Conservation (phyloP, 495 filamentous ascomycete genomes). For the Penicillium coprophilum region DNA sequence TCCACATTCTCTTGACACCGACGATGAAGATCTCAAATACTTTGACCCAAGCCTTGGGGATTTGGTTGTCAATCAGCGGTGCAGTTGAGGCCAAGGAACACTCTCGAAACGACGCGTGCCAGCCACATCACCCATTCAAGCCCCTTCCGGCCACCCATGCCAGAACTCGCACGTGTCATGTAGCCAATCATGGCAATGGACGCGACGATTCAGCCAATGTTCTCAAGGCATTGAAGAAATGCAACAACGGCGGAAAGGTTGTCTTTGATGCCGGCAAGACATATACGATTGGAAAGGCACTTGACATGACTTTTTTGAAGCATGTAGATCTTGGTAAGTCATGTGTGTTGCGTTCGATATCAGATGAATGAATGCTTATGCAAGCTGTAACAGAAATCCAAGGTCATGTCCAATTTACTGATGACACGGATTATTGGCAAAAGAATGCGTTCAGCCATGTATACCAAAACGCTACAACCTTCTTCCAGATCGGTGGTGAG, state of each 20-base stretch:
- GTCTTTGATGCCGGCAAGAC: conserved; percentile 55
- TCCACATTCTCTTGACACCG: conserved; percentile 2
- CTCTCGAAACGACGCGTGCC: conserved; percentile 31
- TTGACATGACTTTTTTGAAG: conserved; percentile 63
- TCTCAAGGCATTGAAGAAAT: conserved; percentile 56
- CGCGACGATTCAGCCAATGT: conserved; percentile 61
- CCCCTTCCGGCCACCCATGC: conserved; percentile 35
- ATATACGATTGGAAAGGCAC: conserved; percentile 63
- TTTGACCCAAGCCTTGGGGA: conserved; percentile 27
- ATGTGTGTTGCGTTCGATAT: background rate
- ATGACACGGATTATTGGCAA: conserved; percentile 69
- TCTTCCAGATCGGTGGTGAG: conserved; percentile 67
- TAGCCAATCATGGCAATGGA: conserved; percentile 40
- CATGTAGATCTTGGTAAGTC: conserved; percentile 58
- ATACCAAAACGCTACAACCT: conserved; percentile 66
- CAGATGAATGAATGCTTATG: conserved; percentile 8
- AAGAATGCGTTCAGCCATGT: conserved; percentile 56
- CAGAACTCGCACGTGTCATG: conserved; percentile 38
- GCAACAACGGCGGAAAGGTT: conserved; percentile 67
- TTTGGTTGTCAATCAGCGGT: conserved; percentile 26
- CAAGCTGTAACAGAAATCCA: conserved; percentile 43
- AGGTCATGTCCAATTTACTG: conserved; percentile 58
- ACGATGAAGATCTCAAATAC: conserved; percentile 34
- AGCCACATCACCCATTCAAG: conserved; percentile 36
- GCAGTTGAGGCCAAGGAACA: conserved; percentile 21